Percentiles rank a stretch among this genome's conserved stretches.
Conservation (phyloP, 768 basidiomycete species). For the Tricholoma terreum region DNA sequence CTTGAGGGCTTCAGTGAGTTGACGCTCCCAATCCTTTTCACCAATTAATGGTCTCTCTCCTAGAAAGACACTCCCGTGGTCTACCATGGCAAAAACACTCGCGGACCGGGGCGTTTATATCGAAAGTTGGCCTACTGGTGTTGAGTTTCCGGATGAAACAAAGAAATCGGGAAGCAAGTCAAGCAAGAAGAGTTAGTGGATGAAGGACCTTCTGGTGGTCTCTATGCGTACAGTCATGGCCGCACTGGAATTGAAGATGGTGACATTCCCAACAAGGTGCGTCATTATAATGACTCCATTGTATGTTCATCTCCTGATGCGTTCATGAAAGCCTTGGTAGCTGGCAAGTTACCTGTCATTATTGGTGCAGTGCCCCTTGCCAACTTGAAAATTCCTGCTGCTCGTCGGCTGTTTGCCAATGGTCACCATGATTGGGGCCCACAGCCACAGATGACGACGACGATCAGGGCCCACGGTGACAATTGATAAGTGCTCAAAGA, state of each 20-base stretch:
- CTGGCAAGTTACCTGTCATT: not conserved
- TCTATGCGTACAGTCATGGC: no score
- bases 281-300: no score
- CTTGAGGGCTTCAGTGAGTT: not conserved
- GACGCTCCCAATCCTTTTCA: not conserved
- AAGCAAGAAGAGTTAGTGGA: not conserved
- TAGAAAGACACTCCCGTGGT: not conserved
- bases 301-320: no score
- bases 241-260: no score
- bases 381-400: not conserved
- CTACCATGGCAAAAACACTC: not conserved
- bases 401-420: not conserved
- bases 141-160: not conserved
- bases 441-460: no score
- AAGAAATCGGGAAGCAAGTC: not conserved
- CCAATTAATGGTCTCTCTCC: not conserved
- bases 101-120: not conserved
- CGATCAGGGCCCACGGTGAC: no score
- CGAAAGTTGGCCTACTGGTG: not conserved
- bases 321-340: no score
- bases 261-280: no score
- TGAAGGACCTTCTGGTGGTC: not conserved
- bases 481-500: no score
- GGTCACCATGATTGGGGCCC: not conserved
- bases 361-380: not conserved